phyloP scores from a whole-genome alignment of 2,329 filamentous ascomycete species.

The Exophiala alcalophila region DNA sequence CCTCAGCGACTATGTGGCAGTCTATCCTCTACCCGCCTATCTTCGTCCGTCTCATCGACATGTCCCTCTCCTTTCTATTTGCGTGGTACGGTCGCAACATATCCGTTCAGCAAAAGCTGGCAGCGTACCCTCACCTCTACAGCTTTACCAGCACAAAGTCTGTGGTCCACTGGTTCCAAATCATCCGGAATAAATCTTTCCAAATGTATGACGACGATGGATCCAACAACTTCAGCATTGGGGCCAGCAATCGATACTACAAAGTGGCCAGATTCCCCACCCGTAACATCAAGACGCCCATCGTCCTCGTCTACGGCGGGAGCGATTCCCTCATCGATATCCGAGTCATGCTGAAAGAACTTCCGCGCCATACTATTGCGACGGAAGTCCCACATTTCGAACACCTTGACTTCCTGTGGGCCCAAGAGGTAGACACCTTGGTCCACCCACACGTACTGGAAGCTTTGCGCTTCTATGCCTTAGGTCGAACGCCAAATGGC shows the following conservation, averaged over 20 bases:
- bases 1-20: slow-evolving; percentile 95
- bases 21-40: slow-evolving; percentile 91
- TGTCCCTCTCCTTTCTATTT: slow-evolving; percentile 77
- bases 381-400: slow-evolving; percentile 90
- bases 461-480: slow-evolving; percentile 67
- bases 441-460: slow-evolving; percentile 93
- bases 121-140: slow-evolving; percentile 92
- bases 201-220: slow-evolving; percentile 99
- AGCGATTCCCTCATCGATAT: slow-evolving; percentile 94
- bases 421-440: slow-evolving; percentile 72
- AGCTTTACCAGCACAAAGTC: slow-evolving; percentile 96
- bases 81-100: slow-evolving; percentile 88
- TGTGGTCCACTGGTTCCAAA: slow-evolving; percentile 99
- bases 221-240: slow-evolving; percentile 69
- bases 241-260: slow-evolving; percentile 76
- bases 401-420: slow-evolving; percentile 96
- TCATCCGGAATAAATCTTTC: slow-evolving; percentile 92
- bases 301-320: slow-evolving; percentile 89
- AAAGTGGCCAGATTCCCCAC: slow-evolving; percentile 97
- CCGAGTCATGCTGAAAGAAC: slow-evolving; percentile 81
- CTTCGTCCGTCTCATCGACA: slow-evolving; percentile 83
- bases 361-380: slow-evolving; percentile 79
- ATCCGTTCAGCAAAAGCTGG: slow-evolving; percentile 79
- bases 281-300: slow-evolving; percentile 92
- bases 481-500: slow-evolving; percentile 21